A percentile compares a stretch with the other conserved stretches of the same genome.
These are phyloP conservation scores for Barnettozyma vustinii DNA, from an alignment of 805 yeast genomes.

Conservation along the genomic window DNA sequence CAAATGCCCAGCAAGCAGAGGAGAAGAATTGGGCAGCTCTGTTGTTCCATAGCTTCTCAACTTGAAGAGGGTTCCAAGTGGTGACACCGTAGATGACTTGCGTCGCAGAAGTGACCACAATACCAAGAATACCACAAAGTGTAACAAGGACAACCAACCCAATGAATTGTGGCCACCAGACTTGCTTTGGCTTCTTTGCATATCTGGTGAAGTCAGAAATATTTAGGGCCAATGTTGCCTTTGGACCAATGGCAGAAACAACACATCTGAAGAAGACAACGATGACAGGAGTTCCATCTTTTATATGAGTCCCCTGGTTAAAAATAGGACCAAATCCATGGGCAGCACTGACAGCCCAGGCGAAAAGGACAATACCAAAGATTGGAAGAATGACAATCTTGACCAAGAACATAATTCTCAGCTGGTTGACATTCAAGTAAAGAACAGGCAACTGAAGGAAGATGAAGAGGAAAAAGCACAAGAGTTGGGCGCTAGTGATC, in stretches of 20 bases:
- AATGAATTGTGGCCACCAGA: constrained; percentile 28
- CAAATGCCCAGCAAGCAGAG: constrained; percentile 19
- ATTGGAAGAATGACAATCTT: constrained; percentile 28
- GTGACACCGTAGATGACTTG: constrained; percentile 32
- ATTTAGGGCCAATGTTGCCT: constrained; percentile 34
- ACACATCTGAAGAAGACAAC: constrained; percentile 25
- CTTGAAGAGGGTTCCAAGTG: constrained; percentile 40
- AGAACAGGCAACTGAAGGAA: constrained; percentile 30
- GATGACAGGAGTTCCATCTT: constrained; percentile 19
- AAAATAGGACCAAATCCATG: constrained; percentile 26
- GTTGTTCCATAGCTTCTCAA: constrained; percentile 30
- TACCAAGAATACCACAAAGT: constrained; percentile 28
- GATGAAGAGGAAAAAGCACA: constrained; percentile 31
- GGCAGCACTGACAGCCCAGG: constrained; percentile 28
- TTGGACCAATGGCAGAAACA: constrained; percentile 30
- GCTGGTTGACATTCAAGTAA: constrained; percentile 28
- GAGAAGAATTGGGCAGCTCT: constrained; percentile 23
- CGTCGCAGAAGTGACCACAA: constrained; percentile 32
- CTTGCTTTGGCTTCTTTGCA: constrained; percentile 27
- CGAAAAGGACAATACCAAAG: constrained; percentile 30
- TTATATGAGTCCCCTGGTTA: constrained; percentile 18
- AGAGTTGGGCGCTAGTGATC: constrained; percentile 27
- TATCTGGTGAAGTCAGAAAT: constrained; percentile 36
- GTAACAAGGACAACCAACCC: constrained; percentile 26
- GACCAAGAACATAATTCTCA: constrained; percentile 31